Evolutionary conservation across 768 basidiomycete genomes (phyloP).

Genomic region (Lactifluus pinguis): DNA sequence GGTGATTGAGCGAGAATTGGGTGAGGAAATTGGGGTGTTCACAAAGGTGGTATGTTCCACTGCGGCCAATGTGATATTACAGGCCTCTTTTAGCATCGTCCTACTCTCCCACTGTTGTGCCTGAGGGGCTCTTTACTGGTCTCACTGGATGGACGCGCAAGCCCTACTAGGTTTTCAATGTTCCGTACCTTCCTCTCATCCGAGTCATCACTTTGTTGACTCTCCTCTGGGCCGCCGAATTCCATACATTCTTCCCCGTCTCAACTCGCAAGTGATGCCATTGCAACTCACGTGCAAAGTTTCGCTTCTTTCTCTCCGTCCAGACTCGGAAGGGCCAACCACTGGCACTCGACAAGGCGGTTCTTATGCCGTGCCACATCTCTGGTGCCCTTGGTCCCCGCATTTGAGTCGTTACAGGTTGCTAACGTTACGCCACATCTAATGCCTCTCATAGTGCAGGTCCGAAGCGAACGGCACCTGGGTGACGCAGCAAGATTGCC

Average conservation of each 20-base stretch:
- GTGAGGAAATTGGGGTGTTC: no score
- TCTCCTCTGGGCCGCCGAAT: not conserved
- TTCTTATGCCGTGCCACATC: not conserved
- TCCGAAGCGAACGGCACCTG: not conserved
- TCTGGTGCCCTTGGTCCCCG: not conserved
- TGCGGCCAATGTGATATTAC: no score
- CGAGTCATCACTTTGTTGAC: conserved; percentile 5
- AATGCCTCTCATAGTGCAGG: no score
- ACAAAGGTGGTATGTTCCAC: no score
- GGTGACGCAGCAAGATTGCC: not conserved
- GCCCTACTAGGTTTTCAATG: conserved; percentile 6
- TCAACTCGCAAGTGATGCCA: not conserved
- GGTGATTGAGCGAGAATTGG: no score
- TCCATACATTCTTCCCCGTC: not conserved
- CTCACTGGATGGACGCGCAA: not conserved
- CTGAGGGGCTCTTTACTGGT: conserved; percentile 2
- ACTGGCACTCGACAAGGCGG: not conserved
- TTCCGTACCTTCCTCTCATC: conserved; percentile 1
- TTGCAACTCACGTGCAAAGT: not conserved
- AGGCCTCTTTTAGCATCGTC: no score
- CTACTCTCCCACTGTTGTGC: no score
- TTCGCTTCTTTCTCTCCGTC: not conserved
- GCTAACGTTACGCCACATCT: not conserved
- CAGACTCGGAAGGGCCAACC: not conserved
- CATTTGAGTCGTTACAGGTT: not conserved